Evolutionary conservation across 768 basidiomycete genomes (phyloP).

Genomic region (Rhodosporidiobolus sp.): DNA sequence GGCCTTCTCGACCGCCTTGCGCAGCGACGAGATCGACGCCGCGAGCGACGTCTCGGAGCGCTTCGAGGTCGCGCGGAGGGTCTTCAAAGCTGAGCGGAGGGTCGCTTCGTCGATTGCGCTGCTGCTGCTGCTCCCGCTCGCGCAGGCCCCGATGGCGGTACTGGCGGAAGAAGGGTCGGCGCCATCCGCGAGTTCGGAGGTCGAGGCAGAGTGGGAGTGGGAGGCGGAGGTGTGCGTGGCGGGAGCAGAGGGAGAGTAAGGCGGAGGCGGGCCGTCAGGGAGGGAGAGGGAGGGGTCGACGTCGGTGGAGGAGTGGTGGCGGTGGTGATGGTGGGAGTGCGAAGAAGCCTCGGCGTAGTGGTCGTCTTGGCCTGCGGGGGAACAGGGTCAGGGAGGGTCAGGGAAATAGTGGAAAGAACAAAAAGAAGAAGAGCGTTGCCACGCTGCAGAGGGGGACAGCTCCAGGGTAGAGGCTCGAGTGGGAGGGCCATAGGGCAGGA

Average conservation of each 20-base stretch:
- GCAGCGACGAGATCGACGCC: slow-evolving; percentile 15
- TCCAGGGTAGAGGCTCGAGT: neutral
- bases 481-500: neutral
- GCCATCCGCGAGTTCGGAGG: neutral
- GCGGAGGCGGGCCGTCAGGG: slow-evolving; percentile 18
- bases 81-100: slow-evolving; percentile 24
- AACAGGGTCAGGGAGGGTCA: neutral
- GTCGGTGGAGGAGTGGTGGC: neutral
- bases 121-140: neutral
- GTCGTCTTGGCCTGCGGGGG: neutral
- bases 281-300: neutral
- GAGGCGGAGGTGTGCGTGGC: no score
- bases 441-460: neutral
- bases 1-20: slow-evolving; percentile 33
- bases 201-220: neutral
- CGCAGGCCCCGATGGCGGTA: neutral
- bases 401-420: neutral
- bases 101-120: slow-evolving; percentile 1
- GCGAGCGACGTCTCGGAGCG: slow-evolving; percentile 19
- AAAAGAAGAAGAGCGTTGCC: neutral
- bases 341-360: neutral
- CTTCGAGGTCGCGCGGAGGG: slow-evolving; percentile 20
- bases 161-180: neutral
- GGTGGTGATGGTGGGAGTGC: neutral
- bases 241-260: slow-evolving; percentile 12